Evolutionary conservation across 2,329 filamentous ascomycete genomes (phyloP).

Genomic region (Talaromyces sp.): DNA sequence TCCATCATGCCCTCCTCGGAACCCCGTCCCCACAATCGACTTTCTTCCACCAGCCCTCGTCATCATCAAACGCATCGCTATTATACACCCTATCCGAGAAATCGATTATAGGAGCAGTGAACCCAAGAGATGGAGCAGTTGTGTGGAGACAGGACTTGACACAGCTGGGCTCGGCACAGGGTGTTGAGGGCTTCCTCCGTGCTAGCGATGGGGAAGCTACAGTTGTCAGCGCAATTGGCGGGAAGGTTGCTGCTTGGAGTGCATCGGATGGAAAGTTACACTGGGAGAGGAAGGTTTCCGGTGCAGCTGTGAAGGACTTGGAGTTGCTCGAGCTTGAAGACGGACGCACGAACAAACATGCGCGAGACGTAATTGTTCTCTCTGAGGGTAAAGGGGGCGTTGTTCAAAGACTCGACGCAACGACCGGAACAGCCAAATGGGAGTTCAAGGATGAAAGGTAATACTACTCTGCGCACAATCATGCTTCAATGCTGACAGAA

Average conservation of each 20-base stretch:
- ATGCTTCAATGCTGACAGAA: slow-evolving; percentile 14
- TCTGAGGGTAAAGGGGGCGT: slow-evolving; percentile 55
- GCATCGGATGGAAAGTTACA: slow-evolving; percentile 73
- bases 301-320: slow-evolving; percentile 46
- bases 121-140: slow-evolving; percentile 77
- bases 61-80: slow-evolving; percentile 78
- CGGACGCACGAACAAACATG: slow-evolving; percentile 44
- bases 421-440: slow-evolving; percentile 73
- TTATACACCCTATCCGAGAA: slow-evolving; percentile 88
- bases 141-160: slow-evolving; percentile 80
- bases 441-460: slow-evolving; percentile 64
- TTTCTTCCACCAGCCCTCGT: slow-evolving; percentile 87
- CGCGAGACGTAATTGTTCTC: slow-evolving; percentile 65
- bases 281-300: slow-evolving; percentile 66
- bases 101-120: slow-evolving; percentile 78
- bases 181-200: slow-evolving; percentile 51
- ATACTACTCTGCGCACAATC: slow-evolving; percentile 4
- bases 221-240: slow-evolving; percentile 69
- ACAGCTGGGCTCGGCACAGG: slow-evolving; percentile 35
- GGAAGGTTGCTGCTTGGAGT: slow-evolving; percentile 74
- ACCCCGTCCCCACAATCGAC: slow-evolving; percentile 77
- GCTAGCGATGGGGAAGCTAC: slow-evolving; percentile 76
- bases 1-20: slow-evolving; percentile 85
- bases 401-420: slow-evolving; percentile 69
- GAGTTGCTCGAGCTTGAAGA: slow-evolving; percentile 73